phyloP scores from a whole-genome alignment of 768 basidiomycete species.

The Agrocybe pediades region DNA sequence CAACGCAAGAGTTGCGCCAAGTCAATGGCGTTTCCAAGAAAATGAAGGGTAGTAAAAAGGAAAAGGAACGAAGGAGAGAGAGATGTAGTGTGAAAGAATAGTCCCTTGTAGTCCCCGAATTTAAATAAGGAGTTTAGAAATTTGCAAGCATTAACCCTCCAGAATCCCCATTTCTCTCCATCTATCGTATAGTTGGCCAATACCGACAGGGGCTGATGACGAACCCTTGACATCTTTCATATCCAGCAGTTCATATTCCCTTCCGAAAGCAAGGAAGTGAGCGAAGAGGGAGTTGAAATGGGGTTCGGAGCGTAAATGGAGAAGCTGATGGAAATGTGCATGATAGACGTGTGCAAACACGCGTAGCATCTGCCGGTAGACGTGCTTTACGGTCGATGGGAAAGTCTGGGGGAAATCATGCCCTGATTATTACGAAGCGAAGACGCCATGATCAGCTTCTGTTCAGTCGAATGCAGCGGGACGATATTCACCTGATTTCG shows the following conservation, averaged over 20 bases:
- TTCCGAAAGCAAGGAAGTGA: constrained; percentile 95
- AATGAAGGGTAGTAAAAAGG: too few species aligned
- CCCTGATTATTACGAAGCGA: constrained; percentile 43
- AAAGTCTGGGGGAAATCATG: constrained; percentile 89
- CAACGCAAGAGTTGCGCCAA: too few species aligned
- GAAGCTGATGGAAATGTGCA: constrained; percentile 87
- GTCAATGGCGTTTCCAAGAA: too few species aligned
- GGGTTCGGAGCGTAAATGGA: constrained; percentile 92
- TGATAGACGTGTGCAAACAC: constrained; percentile 99
- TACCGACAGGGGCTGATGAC: constrained; percentile 62
- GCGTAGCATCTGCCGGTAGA: constrained; percentile 94
- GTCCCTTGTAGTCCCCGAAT: not conserved
- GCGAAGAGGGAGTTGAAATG: constrained; percentile 98
- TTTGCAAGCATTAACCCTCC: constrained; percentile 38
- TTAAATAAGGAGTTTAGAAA: not conserved
- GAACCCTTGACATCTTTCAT: constrained; percentile 85
- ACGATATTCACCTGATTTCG: constrained; percentile 78
- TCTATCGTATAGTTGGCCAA: constrained; percentile 82
- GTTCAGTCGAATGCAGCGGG: not conserved
- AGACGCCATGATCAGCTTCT: not conserved
- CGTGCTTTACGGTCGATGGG: constrained; percentile 89
- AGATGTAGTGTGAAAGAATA: too few species aligned
- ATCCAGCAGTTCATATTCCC: constrained; percentile 91
- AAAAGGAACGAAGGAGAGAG: too few species aligned
- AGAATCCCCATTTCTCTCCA: constrained; percentile 91